Percentiles rank a stretch among this genome's conserved stretches.
Evolutionary conservation across 129 eudicot genomes (phyloP).

Genomic region (Tagetes patula): DNA sequence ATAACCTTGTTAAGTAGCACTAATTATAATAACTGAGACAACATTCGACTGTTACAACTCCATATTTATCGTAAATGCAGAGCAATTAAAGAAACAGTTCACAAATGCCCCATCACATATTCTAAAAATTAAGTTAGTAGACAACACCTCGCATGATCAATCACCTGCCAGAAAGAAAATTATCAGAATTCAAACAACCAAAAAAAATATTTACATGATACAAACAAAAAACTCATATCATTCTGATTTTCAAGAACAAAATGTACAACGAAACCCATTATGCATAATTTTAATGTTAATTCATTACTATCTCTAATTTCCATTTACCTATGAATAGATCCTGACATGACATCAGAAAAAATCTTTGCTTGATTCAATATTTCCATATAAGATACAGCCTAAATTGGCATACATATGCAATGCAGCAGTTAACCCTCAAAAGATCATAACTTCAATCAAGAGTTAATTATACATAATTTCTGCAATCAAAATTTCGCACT

Average conservation of each 20-base stretch:
- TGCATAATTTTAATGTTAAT: background rate
- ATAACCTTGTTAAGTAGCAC: conserved; percentile 19
- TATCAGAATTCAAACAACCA: background rate
- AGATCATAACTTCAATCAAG: background rate
- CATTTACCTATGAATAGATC: background rate
- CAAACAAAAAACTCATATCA: background rate
- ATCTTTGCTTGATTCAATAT: background rate
- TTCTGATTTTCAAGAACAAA: background rate
- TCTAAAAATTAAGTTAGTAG: conserved; percentile 11
- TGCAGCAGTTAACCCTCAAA: conserved; percentile 10
- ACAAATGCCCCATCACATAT: conserved; percentile 37
- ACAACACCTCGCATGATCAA: conserved; percentile 20
- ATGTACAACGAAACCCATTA: background rate
- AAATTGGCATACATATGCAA: conserved; percentile 9
- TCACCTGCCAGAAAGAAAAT: conserved; percentile 20
- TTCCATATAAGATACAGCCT: background rate
- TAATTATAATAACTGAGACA: background rate
- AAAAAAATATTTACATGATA: background rate
- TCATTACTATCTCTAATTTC: background rate
- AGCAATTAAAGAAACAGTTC: conserved; percentile 34
- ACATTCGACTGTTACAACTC: conserved; percentile 33
- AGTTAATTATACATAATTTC: background rate
- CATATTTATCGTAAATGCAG: conserved; percentile 32
- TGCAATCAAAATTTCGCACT: conserved; percentile 8
- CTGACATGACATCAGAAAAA: conserved; percentile 1